Base-by-base conservation (phyloP, 371 early-diverging fungal genomes). In the Basidiobolus heterosporus region DNA sequence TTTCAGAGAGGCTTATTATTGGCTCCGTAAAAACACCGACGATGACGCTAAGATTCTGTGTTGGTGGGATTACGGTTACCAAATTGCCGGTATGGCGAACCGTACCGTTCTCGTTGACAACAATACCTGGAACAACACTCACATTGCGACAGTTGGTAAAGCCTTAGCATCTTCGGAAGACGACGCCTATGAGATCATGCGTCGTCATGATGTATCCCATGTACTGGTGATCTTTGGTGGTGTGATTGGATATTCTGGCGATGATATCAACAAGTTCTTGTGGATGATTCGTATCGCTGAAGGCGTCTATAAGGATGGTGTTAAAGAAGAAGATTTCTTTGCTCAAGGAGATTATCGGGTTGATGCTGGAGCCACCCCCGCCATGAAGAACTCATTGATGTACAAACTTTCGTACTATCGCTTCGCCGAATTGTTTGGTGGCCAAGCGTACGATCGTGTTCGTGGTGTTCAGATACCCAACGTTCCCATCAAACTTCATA, bases 41-140 rank as follows among this genome's bases (percentile, higher is more conserved):
- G 72, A 78, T 24, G 84, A 92, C 54, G 89, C 91, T 55, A 92
- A 91, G 68, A 79, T 98, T 53, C 73, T 97, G 72, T 85, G 95
- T 9, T 98, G 99, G 99, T 98, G 99, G 99, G 99, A 98, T 69
- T 98, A 98, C 58, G 99, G 99, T 6, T 98, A 98, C 66, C 98
- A 98, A 71, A 88, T 98, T 55, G 91, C 99, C 0, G 99, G 99
- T 35, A 91, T 98, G 91, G 85, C 98, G 20, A 87, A 95, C 59
- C 79, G 98, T 22, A 84, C 93, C 0, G 91, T 91, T 0, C 66
- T 98, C 20, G 98, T 98, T 17, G 99, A 98, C 68, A 98, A 98
- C 79, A 98, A 98, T 64, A 98, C 99, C 0, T 98, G 98, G 97
- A 98, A 98, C 75, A 98, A 97, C 72, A 94, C 96, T 2, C 97